Conservation (phyloP, 1,139 yeast genomes). For the Geotrichum klebahnii region DNA sequence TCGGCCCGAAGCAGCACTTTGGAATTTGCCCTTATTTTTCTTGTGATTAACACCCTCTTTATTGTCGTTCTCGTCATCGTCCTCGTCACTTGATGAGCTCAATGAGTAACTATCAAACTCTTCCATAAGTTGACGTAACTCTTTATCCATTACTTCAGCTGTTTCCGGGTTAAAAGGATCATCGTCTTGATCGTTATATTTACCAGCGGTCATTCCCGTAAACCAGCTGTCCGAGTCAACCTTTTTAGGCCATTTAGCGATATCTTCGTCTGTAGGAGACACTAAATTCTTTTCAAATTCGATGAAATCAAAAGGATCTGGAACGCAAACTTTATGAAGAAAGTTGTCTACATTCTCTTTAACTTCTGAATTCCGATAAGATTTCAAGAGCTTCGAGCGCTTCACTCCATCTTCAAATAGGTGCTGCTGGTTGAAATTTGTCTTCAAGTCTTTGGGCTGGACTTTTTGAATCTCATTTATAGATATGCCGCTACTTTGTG, state of each 20-base stretch:
- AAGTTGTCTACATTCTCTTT: conserved; percentile 6
- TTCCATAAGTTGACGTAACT: no score
- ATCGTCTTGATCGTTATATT: conserved; percentile 18
- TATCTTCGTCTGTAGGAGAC: conserved; percentile 26
- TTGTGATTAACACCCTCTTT: conserved; percentile 28
- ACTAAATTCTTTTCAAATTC: background rate
- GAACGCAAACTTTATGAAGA: background rate
- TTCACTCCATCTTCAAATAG: conserved; percentile 1
- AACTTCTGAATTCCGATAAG: background rate
- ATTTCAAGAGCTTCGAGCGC: background rate
- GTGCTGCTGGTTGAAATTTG: background rate
- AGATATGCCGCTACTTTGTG: background rate
- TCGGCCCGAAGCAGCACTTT: conserved; percentile 22
- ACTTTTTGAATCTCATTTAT: background rate
- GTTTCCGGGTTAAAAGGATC: conserved; percentile 12
- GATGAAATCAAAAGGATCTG: background rate
- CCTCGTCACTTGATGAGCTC: no score
- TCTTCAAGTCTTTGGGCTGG: background rate
- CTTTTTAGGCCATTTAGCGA: conserved; percentile 26
- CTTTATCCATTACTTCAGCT: no score
- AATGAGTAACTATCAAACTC: no score
- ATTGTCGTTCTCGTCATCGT: conserved; percentile 25
- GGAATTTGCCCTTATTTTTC: conserved; percentile 23
- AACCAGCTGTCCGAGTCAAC: conserved; percentile 34
- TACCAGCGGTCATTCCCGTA: conserved; percentile 12